These are phyloP conservation scores for Stephanodiscus triporus DNA, from an alignment of 108 stramenopile species.

Conservation along the genomic window DNA sequence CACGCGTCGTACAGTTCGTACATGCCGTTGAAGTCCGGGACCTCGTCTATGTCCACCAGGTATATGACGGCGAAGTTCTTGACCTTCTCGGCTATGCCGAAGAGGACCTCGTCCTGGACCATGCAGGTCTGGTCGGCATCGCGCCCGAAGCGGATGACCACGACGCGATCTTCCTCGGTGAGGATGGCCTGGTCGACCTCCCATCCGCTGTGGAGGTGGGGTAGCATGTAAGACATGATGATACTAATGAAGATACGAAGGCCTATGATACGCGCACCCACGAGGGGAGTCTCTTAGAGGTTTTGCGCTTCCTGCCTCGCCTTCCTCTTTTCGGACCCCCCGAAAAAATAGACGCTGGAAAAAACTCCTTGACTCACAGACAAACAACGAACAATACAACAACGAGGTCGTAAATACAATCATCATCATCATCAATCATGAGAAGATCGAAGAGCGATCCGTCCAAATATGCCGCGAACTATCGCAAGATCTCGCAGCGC, in stretches of 20 bases:
- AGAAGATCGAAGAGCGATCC: constrained; percentile 84
- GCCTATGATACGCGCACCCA: too few species aligned
- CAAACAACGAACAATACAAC: too few species aligned
- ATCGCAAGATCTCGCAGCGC: constrained; percentile 87
- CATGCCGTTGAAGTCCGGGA: constrained; percentile 97
- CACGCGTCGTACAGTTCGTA: constrained; percentile 98
- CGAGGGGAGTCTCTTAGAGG: too few species aligned
- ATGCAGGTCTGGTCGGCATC: constrained; percentile 96
- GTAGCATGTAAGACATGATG: constrained; percentile 92
- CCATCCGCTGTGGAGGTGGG: constrained; percentile 96
- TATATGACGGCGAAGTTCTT: constrained; percentile 98
- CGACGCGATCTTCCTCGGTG: constrained; percentile 97
- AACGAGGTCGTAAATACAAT: too few species aligned
- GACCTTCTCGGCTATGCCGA: constrained; percentile 94
- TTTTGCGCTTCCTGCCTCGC: too few species aligned
- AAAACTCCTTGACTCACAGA: too few species aligned
- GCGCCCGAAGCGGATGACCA: constrained; percentile 98
- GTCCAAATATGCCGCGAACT: constrained; percentile 83
- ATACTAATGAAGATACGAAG: too few species aligned
- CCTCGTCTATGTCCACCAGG: constrained; percentile 96
- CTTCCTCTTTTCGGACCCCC: too few species aligned
- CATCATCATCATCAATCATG: too few species aligned
- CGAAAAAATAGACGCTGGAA: too few species aligned
- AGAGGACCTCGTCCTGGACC: constrained; percentile 95
- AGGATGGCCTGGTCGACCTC: constrained; percentile 99